Conservation (phyloP, 768 basidiomycete species). For the Mycena kentingensis region DNA sequence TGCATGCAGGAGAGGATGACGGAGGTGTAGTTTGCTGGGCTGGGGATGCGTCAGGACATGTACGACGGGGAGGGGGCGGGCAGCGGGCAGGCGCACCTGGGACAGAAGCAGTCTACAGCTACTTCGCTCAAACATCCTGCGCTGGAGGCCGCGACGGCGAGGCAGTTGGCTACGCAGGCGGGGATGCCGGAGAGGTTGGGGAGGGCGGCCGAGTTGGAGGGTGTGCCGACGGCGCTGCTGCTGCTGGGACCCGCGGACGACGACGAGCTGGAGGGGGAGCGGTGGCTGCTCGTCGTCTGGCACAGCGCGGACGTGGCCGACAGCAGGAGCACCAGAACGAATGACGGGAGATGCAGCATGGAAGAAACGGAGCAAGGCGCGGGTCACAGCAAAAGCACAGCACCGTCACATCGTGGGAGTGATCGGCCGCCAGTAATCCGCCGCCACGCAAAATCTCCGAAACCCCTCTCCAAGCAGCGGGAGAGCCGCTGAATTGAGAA, state of each 20-base stretch:
- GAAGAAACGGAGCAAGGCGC: too few species aligned
- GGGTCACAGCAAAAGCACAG: too few species aligned
- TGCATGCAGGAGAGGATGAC: not conserved
- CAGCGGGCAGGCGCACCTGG: not conserved
- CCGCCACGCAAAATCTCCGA: too few species aligned
- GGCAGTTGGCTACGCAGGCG: not conserved
- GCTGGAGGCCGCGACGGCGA: not conserved
- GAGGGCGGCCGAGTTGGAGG: conserved; percentile 1
- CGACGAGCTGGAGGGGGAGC: not conserved
- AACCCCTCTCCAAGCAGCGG: too few species aligned
- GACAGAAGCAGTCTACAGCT: conserved; percentile 6
- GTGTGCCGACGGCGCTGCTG: not conserved
- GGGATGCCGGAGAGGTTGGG: not conserved
- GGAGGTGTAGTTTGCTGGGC: not conserved
- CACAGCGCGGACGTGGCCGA: not conserved
- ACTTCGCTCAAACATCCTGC: not conserved
- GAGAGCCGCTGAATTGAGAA: too few species aligned
- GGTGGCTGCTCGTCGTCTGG: not conserved
- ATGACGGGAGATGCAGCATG: not conserved
- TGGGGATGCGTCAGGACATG: not conserved
- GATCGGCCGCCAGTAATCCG: too few species aligned
- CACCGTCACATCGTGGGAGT: too few species aligned
- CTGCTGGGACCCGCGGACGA: not conserved
- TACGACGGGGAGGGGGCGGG: not conserved
- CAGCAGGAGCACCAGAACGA: not conserved